Conservation (phyloP, 2,329 filamentous ascomycete species). For the Bipolaris sorokiniana region DNA sequence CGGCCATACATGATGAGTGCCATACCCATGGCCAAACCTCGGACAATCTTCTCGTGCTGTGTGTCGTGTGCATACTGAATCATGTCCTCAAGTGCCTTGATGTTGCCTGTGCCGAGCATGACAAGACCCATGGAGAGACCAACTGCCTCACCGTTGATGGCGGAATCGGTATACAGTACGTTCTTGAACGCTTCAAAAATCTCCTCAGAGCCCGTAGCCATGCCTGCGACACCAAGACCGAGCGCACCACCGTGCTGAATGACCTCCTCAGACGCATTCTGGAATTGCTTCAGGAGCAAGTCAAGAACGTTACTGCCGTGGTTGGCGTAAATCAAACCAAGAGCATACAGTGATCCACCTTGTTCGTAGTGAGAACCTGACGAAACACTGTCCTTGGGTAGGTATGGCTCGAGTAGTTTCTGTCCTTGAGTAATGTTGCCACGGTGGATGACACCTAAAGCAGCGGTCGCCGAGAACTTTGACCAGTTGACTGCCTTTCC, state of each 20-base stretch:
- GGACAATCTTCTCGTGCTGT: slow-evolving; percentile 98
- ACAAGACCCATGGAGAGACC: slow-evolving; percentile 96
- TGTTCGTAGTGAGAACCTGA: slow-evolving; percentile 90
- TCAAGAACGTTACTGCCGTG: slow-evolving; percentile 89
- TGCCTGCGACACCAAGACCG: slow-evolving; percentile 93
- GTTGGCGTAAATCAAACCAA: slow-evolving; percentile 96
- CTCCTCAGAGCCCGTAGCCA: slow-evolving; percentile 90
- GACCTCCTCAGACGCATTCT: slow-evolving; percentile 81
- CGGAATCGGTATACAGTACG: slow-evolving; percentile 90
- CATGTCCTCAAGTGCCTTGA: slow-evolving; percentile 93
- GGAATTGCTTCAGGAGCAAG: slow-evolving; percentile 78
- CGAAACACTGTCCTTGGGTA: slow-evolving; percentile 78
- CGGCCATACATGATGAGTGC: slow-evolving; percentile 97
- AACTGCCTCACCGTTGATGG: slow-evolving; percentile 95
- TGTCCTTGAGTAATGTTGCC: slow-evolving; percentile 93
- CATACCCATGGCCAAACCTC: slow-evolving; percentile 94
- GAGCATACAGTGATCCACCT: slow-evolving; percentile 92
- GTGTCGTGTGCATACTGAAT: slow-evolving; percentile 97
- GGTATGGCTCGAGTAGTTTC: slow-evolving; percentile 92
- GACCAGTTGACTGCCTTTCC: slow-evolving; percentile 99
- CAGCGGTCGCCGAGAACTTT: slow-evolving; percentile 97
- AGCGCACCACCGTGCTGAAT: slow-evolving; percentile 96
- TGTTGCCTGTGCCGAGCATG: slow-evolving; percentile 97
- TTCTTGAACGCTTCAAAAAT: slow-evolving; percentile 91
- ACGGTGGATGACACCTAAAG: slow-evolving; percentile 93